Percentiles rank a stretch among this genome's conserved stretches.
These are phyloP conservation scores for Lasiosphaeria ovina DNA, from an alignment of 495 filamentous ascomycete genomes.

Conservation along the genomic window DNA sequence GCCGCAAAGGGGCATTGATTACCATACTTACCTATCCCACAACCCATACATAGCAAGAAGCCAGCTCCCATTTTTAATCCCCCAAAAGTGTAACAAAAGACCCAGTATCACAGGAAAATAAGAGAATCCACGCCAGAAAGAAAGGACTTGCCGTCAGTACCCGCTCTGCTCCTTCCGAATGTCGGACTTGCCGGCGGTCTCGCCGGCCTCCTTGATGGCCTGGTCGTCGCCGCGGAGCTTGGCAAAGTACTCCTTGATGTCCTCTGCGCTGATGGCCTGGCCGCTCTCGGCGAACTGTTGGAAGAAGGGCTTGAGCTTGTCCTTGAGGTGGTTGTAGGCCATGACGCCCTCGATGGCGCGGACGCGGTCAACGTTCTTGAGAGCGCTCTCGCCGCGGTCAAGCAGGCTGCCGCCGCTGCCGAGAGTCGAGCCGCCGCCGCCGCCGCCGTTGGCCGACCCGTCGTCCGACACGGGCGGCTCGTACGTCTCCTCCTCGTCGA, in stretches of 20 bases:
- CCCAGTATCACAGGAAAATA: not conserved
- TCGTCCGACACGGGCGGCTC: slow-evolving; percentile 74
- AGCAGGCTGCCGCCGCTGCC: slow-evolving; percentile 71
- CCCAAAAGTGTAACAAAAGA: not conserved
- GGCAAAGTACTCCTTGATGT: slow-evolving; percentile 95
- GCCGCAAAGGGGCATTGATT: no score
- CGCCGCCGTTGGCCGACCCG: slow-evolving; percentile 41
- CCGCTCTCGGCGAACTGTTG: slow-evolving; percentile 91
- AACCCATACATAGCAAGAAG: no score
- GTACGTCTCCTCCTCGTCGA: slow-evolving; percentile 91
- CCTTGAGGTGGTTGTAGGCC: slow-evolving; percentile 93
- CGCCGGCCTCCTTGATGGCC: slow-evolving; percentile 48
- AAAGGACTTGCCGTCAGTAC: slow-evolving; percentile 34
- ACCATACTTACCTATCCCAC: no score
- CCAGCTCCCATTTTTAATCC: no score
- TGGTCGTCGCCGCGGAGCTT: slow-evolving; percentile 82
- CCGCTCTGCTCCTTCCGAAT: slow-evolving; percentile 60
- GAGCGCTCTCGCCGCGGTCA: slow-evolving; percentile 84
- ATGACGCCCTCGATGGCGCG: slow-evolving; percentile 94
- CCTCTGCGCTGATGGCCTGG: slow-evolving; percentile 80
- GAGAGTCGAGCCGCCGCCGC: slow-evolving; percentile 38
- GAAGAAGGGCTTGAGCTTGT: slow-evolving; percentile 89
- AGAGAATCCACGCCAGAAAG: not conserved
- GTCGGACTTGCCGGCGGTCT: slow-evolving; percentile 43
- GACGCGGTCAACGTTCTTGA: slow-evolving; percentile 87